Conservation (phyloP, 345 rosid species). For the Populus deltoides region DNA sequence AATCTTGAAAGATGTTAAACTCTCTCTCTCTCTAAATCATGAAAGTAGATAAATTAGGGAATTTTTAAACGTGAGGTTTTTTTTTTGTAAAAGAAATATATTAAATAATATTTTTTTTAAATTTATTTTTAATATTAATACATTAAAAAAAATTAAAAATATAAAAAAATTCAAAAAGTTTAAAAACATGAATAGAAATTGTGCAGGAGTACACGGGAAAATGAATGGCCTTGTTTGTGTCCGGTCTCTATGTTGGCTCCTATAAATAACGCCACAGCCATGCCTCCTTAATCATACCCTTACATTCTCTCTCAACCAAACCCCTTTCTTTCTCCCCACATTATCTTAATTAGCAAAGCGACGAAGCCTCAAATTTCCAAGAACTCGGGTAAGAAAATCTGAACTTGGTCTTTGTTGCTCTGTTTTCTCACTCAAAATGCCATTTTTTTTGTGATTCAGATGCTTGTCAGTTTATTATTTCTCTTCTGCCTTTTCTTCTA, state of each 20-base stretch:
- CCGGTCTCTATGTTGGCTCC: neutral
- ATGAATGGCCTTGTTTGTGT: too few species aligned
- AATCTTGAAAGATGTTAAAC: too few species aligned
- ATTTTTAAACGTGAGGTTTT: too few species aligned
- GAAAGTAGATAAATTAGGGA: too few species aligned
- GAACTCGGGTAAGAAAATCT: slow-evolving; percentile 16
- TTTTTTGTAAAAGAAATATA: too few species aligned
- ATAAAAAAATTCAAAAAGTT: too few species aligned
- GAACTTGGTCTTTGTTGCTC: neutral
- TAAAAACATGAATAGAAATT: too few species aligned
- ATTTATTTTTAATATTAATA: too few species aligned
- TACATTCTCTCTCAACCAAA: neutral
- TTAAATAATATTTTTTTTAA: too few species aligned
- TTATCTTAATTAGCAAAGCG: neutral
- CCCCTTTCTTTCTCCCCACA: neutral
- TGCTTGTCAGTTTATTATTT: neutral
- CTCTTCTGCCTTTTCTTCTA: neutral
- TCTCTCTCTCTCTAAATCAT: too few species aligned
- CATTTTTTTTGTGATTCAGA: neutral
- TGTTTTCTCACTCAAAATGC: neutral
- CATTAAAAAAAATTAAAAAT: too few species aligned
- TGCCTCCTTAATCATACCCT: neutral
- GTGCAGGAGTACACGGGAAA: too few species aligned
- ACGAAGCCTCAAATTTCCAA: neutral
- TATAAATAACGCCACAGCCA: neutral